These are phyloP conservation scores for Paecilomyces dactylethromorphus DNA, from an alignment of 2,329 filamentous ascomycete genomes.

Conservation along the genomic window DNA sequence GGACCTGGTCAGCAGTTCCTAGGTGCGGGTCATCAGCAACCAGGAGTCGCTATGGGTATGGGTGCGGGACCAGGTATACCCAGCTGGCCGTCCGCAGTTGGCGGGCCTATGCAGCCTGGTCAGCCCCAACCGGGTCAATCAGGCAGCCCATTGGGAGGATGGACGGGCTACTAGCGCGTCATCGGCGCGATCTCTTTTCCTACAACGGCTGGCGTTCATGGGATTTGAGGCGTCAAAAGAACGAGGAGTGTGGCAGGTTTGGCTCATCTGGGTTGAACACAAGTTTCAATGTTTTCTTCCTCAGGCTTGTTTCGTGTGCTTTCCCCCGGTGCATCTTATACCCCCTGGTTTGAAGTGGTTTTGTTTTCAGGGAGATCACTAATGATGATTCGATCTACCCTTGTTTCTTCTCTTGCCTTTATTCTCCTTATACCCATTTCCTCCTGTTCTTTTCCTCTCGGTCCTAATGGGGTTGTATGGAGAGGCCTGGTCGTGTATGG, in stretches of 20 bases:
- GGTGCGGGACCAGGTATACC: constrained; percentile 26
- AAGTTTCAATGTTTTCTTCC: not conserved
- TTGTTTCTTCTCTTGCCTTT: not conserved
- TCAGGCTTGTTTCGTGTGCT: not conserved
- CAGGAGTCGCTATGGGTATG: constrained; percentile 30
- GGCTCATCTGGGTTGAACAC: not conserved
- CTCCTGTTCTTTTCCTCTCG: not conserved
- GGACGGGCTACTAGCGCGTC: constrained; percentile 30
- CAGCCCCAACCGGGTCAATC: constrained; percentile 32
- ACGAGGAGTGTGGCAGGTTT: not conserved
- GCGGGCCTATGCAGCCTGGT: constrained; percentile 28
- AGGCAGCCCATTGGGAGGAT: constrained; percentile 29
- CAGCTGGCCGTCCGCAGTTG: constrained; percentile 29
- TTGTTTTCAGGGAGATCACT: not conserved
- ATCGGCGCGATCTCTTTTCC: not conserved
- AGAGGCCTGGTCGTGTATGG: not conserved
- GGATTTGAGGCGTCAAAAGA: not conserved
- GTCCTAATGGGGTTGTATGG: not conserved
- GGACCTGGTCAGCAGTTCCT: constrained; percentile 27
- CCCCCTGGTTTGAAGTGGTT: not conserved
- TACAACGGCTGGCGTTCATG: not conserved
- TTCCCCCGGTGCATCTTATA: not conserved
- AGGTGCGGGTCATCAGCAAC: constrained; percentile 27
- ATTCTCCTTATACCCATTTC: not conserved
- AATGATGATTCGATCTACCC: constrained; percentile 2